These are phyloP conservation scores for Penicillium taxi DNA, from an alignment of 495 filamentous ascomycete species.

Conservation along the genomic window DNA sequence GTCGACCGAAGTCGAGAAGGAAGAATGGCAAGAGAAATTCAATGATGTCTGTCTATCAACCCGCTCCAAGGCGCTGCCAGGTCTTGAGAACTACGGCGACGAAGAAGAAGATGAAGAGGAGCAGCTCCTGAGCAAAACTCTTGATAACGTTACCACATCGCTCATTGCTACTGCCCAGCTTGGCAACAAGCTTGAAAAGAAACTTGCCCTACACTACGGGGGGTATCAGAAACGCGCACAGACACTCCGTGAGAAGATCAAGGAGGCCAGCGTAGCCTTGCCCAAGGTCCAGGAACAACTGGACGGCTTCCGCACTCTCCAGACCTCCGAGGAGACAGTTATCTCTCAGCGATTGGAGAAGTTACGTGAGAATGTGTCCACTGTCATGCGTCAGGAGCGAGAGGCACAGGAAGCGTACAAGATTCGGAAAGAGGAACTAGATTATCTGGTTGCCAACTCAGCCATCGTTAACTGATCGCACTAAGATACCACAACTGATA, in stretches of 20 bases:
- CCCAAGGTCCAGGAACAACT: slow-evolving; percentile 64
- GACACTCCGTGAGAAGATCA: slow-evolving; percentile 68
- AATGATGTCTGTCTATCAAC: slow-evolving; percentile 59
- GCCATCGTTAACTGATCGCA: slow-evolving; percentile 40
- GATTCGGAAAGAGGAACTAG: slow-evolving; percentile 67
- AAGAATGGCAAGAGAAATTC: slow-evolving; percentile 50
- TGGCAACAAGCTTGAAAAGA: slow-evolving; percentile 85
- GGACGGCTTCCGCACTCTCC: slow-evolving; percentile 65
- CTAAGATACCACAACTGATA: slow-evolving; percentile 20
- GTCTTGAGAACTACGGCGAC: slow-evolving; percentile 67
- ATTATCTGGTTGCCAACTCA: slow-evolving; percentile 43
- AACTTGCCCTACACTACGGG: slow-evolving; percentile 76
- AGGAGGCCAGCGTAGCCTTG: slow-evolving; percentile 69
- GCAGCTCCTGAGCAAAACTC: slow-evolving; percentile 42
- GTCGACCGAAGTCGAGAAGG: slow-evolving; percentile 33
- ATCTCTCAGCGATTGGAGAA: slow-evolving; percentile 63
- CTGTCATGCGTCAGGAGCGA: slow-evolving; percentile 73
- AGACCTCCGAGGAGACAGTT: slow-evolving; percentile 69
- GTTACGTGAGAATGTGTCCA: slow-evolving; percentile 73
- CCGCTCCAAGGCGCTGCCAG: slow-evolving; percentile 57
- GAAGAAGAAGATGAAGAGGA: slow-evolving; percentile 49
- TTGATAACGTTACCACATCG: slow-evolving; percentile 56
- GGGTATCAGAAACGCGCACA: slow-evolving; percentile 87
- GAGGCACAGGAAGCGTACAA: slow-evolving; percentile 87
- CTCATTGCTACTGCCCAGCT: slow-evolving; percentile 65